Base-by-base conservation (phyloP, 164 flowering plant species). In the Piper betle region DNA sequence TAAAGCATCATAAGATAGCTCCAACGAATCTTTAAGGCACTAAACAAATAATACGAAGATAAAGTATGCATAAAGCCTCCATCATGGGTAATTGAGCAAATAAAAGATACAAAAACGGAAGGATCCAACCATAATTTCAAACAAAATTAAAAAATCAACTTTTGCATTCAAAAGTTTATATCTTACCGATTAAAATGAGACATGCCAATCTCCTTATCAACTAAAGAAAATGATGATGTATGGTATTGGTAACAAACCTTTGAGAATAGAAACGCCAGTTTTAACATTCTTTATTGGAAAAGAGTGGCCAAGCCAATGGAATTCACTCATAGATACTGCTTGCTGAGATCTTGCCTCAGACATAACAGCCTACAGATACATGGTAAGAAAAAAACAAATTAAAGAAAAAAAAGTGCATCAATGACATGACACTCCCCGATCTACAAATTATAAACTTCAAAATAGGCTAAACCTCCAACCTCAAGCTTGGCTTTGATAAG, bases 291-390 rank as follows among this genome's bases (percentile, higher is more conserved):
- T 78, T 56, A 92, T 78, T 58, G 98, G 96, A 74, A 89, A 92
- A 65, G 80, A 78, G 71, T 83, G 88, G 62, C 98, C 98, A 73
- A 92, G 93, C 96, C 95, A 87, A 66, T 74, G 46, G 53, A 92
- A 87, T 71, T 92, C 96, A 16, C 93, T 89, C 86, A 89, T 71
- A 20, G 96, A 85, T 66, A 93, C 91, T 63, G 98, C 98, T 70
- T 89, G 98, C 59, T 87, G 93, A 64, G 96, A 73, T 77, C 95
- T 86, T 66, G 95, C 91, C 77, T 92, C 96, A 37, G 86, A 88
- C 94, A 88, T 86, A 57, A 79, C 97, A 71, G 94, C 97, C 97
- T 91, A 74, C 61, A 72, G 64, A 42, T 37, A 56, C 0, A 57
- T 62, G 55, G 25, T n/a, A 54, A 55, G 46, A 53, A 16, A 18